Evolutionary conservation across 495 filamentous ascomycete genomes (phyloP).

Genomic region (Astrothelium subdiscretum): DNA sequence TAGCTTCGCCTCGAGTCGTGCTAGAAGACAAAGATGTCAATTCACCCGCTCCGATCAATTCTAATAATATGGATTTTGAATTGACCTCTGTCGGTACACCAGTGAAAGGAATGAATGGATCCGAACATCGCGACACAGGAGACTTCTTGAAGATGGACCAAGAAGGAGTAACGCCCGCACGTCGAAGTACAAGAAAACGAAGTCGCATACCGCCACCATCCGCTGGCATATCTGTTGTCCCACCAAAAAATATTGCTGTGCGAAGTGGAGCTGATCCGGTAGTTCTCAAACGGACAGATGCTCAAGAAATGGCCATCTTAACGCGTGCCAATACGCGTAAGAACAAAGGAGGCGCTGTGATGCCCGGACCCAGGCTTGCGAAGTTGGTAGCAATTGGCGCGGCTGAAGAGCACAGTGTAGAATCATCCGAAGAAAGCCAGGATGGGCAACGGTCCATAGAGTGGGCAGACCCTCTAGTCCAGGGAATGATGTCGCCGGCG

Average conservation of each 20-base stretch:
- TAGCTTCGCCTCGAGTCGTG: slow-evolving; percentile 35
- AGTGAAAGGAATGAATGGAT: neutral
- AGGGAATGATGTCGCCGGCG: neutral
- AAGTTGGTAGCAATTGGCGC: slow-evolving; percentile 20
- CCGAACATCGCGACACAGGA: neutral
- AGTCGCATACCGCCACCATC: slow-evolving; percentile 6
- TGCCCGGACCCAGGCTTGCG: slow-evolving; percentile 37
- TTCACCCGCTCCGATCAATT: slow-evolving; percentile 40
- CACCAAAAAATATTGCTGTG: slow-evolving; percentile 43
- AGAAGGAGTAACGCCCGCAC: neutral
- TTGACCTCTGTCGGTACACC: neutral
- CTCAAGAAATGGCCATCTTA: slow-evolving; percentile 43
- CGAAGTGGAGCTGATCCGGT: slow-evolving; percentile 46
- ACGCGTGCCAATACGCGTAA: slow-evolving; percentile 46
- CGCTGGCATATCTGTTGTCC: slow-evolving; percentile 14
- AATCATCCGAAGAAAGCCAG: neutral
- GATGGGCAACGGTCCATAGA: neutral
- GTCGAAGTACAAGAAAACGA: slow-evolving; percentile 3
- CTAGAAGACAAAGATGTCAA: slow-evolving; percentile 44
- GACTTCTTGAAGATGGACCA: neutral
- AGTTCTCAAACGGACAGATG: slow-evolving; percentile 44
- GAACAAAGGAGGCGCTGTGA: slow-evolving; percentile 43
- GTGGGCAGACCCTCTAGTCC: neutral
- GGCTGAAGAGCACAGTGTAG: neutral
- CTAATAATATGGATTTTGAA: neutral